These are phyloP conservation scores for Bathelium albidoporum DNA, from an alignment of 495 filamentous ascomycete species.

Conservation along the genomic window DNA sequence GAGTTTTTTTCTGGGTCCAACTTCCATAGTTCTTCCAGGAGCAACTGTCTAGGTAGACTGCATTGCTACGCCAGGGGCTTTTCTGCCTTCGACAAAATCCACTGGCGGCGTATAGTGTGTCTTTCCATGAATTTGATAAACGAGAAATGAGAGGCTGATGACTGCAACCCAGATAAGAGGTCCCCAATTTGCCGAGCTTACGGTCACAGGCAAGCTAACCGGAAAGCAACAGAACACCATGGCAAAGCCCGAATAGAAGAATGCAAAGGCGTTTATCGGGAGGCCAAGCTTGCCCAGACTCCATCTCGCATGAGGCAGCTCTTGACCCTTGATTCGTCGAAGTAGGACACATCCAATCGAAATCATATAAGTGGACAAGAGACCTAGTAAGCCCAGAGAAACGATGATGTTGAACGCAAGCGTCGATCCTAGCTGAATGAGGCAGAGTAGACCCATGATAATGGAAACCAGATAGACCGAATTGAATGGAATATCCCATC, in stretches of 20 bases:
- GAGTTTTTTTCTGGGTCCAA: too few species aligned
- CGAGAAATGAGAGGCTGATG: slow-evolving; percentile 17
- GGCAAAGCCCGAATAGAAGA: slow-evolving; percentile 24
- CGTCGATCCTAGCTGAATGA: slow-evolving; percentile 26
- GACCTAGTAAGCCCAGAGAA: slow-evolving; percentile 17
- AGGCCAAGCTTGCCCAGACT: slow-evolving; percentile 26
- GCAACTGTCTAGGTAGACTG: too few species aligned
- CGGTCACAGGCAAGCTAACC: slow-evolving; percentile 15
- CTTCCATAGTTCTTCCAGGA: too few species aligned
- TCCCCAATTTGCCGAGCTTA: slow-evolving; percentile 25
- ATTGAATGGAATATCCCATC: slow-evolving; percentile 26
- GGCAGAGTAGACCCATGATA: slow-evolving; percentile 15
- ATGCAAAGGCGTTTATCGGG: slow-evolving; percentile 27
- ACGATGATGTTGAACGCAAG: slow-evolving; percentile 27
- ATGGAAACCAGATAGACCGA: slow-evolving; percentile 22
- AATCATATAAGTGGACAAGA: slow-evolving; percentile 30
- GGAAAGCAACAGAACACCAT: slow-evolving; percentile 31
- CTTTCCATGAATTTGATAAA: slow-evolving; percentile 26
- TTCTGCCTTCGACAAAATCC: slow-evolving; percentile 30
- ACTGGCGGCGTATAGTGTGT: slow-evolving; percentile 28
- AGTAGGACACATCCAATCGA: slow-evolving; percentile 28
- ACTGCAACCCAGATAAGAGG: slow-evolving; percentile 24
- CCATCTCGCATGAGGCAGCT: slow-evolving; percentile 28
- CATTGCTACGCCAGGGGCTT: slow-evolving; percentile 20
- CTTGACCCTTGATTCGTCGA: slow-evolving; percentile 22